Base-by-base conservation (phyloP, 805 yeast genomes). In the Jamesozyma piceae region DNA sequence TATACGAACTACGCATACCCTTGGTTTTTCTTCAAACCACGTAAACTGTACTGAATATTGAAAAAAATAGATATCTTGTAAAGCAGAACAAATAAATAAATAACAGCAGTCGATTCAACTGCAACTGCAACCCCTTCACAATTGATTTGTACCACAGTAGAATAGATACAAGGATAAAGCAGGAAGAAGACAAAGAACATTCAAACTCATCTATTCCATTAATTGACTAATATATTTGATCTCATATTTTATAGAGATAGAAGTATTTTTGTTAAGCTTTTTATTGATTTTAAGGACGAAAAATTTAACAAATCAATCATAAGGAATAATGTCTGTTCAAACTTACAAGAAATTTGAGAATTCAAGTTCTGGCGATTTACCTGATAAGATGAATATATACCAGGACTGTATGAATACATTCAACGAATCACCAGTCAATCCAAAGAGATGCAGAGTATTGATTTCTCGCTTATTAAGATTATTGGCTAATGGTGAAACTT, bases 301-400 rank as follows among this genome's bases (percentile, higher is more conserved):
- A 24, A 8, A 24, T 8, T 24, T 24, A 24, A 24, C 28, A 24
- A 11, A 24, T 30, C 34, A 30, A n/a, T n/a, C 20, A 8, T n/a
- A 14, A 29, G n/a, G 5, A 18, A 45, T 27, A 37, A 87, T 87
- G 96, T 87, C 96, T 37, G 78, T 95, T 31, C 78, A 72, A 51
- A 71, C 83, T 36, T 87, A 85, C 67, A 88, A 87, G 69, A 84
- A 85, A 68, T 77, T 74, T 65, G 96, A 88, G 58, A 87, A 83
- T 60, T 60, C 75, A 43, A 85, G 74, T 51, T 70, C 82, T 39
- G 79, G 81, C 44, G 68, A 72, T 28, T 64, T 75, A 53, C 94
- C 95, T 43, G 97, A 92, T 67, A 89, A 89, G 67, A 92, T 92
- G 97, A 82, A 96, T 10, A 89, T 92, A 49, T 90, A 83, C 64